phyloP scores from a whole-genome alignment of 176 grass and related monocot genomes.

The sorghum (Sorghum bicolor) region Sorghum_bicolor_NCBIv3 NC_012876.2:64603501-64604000 shows the following conservation, averaged over 20 bases:
- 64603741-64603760: not conserved
- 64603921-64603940: too few relatives aligned
- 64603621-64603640: constrained; percentile 37
- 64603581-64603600: constrained; percentile 30
- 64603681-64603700: not conserved
- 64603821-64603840: not conserved
- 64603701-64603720: not conserved
- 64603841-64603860: too few relatives aligned
- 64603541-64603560: not conserved
- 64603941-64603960: too few relatives aligned
- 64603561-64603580: not conserved
- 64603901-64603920: too few relatives aligned
- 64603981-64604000: too few relatives aligned
- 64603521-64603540: not conserved
- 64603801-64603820: not conserved
- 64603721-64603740: not conserved
- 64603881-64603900: too few relatives aligned
- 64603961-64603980: too few relatives aligned
- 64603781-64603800: not conserved
- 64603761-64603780: constrained; percentile 1
- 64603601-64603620: constrained; percentile 27
- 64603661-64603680: not conserved
- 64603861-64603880: not conserved
- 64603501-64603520: constrained; percentile 1
- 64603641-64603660: not conserved